These are phyloP conservation scores for Apophysomyces elegans DNA, from an alignment of 371 early-diverging fungal genomes.

Conservation along the genomic window DNA sequence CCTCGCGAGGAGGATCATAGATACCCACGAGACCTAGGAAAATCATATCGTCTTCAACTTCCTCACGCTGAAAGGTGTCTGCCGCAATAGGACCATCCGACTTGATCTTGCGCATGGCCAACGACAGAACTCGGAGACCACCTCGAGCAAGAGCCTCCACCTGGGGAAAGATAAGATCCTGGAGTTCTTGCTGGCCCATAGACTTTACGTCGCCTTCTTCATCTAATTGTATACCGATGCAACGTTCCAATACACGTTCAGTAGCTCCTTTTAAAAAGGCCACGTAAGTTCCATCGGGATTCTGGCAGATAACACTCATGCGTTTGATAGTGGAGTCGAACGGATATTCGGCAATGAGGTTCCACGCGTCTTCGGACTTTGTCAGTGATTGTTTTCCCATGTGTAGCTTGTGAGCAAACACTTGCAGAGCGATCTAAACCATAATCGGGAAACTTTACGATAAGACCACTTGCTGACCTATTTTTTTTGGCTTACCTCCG, in stretches of 20 bases:
- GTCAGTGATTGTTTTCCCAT: slow-evolving; percentile 68
- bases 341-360: slow-evolving; percentile 78
- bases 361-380: slow-evolving; percentile 50
- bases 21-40: slow-evolving; percentile 93
- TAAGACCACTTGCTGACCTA: slow-evolving; percentile 8
- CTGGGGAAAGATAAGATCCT: slow-evolving; percentile 53
- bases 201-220: slow-evolving; percentile 36
- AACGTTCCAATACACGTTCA: slow-evolving; percentile 70
- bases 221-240: slow-evolving; percentile 57
- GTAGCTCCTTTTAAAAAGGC: slow-evolving; percentile 76
- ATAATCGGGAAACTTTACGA: slow-evolving; percentile 14
- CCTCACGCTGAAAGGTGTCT: slow-evolving; percentile 59
- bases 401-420: slow-evolving; percentile 74
- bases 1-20: slow-evolving; percentile 90
- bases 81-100: slow-evolving; percentile 39
- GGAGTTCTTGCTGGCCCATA: slow-evolving; percentile 53
- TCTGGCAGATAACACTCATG: slow-evolving; percentile 84
- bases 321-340: slow-evolving; percentile 89
- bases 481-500: slow-evolving; percentile 61
- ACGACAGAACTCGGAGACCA: slow-evolving; percentile 72
- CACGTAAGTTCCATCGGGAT: slow-evolving; percentile 57
- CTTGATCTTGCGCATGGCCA: slow-evolving; percentile 56
- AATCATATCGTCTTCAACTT: slow-evolving; percentile 73
- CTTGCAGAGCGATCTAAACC: slow-evolving; percentile 63
- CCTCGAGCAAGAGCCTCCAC: slow-evolving; percentile 65